Conservation (phyloP, 371 early-diverging fungal genomes). For the Lichtheimia ornata region DNA sequence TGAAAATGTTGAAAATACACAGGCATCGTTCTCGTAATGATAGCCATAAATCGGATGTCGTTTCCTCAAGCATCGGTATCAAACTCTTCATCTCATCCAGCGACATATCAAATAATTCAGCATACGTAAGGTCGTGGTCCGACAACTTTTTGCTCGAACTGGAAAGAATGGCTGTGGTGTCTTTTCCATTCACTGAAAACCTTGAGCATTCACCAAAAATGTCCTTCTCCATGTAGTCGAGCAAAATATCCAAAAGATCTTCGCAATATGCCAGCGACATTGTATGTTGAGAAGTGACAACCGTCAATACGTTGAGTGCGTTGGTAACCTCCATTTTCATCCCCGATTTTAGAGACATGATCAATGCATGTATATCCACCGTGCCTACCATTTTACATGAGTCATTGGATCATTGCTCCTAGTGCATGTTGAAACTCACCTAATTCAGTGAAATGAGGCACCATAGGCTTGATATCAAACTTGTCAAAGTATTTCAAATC, state of each 20-base stretch:
- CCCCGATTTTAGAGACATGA: slow-evolving; percentile 76
- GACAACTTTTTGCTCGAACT: not conserved
- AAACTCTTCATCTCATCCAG: slow-evolving; percentile 58
- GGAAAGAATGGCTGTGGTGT: not conserved
- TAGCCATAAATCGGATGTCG: slow-evolving; percentile 47
- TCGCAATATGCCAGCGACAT: slow-evolving; percentile 48
- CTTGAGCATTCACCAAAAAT: slow-evolving; percentile 32
- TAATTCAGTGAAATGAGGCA: slow-evolving; percentile 61
- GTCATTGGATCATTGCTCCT: not conserved
- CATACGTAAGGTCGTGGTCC: slow-evolving; percentile 28
- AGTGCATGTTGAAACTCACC: slow-evolving; percentile 30
- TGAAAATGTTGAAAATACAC: slow-evolving; percentile 57
- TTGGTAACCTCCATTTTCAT: slow-evolving; percentile 73
- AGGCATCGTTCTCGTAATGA: slow-evolving; percentile 47
- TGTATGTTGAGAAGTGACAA: slow-evolving; percentile 44
- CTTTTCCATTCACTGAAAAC: slow-evolving; percentile 10
- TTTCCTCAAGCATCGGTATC: slow-evolving; percentile 42
- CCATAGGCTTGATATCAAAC: slow-evolving; percentile 55
- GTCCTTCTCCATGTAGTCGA: slow-evolving; percentile 53
- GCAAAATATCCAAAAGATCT: slow-evolving; percentile 53
- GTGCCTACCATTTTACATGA: slow-evolving; percentile 39
- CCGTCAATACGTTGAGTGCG: slow-evolving; percentile 71
- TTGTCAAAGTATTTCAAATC: slow-evolving; percentile 69
- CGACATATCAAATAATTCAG: slow-evolving; percentile 60
- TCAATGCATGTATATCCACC: slow-evolving; percentile 75